Conservation (phyloP, 2,329 filamentous ascomycete species). For the Fusarium sambucinum region DNA sequence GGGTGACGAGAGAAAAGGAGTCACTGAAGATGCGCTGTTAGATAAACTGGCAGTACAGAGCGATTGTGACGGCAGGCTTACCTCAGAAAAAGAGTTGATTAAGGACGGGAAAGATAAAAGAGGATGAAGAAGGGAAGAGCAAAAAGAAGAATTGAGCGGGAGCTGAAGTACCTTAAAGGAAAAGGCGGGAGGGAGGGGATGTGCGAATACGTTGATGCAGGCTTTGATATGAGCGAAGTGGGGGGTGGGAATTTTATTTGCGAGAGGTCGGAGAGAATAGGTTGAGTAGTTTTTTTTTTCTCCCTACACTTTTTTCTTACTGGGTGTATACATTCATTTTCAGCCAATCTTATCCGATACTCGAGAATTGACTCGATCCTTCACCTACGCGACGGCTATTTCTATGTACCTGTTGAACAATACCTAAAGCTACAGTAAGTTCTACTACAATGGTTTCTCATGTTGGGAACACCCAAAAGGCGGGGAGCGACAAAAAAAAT, state of each 20-base stretch:
- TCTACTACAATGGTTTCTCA: slow-evolving; percentile 13
- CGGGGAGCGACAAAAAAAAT: slow-evolving; percentile 26
- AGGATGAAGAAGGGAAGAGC: slow-evolving; percentile 28
- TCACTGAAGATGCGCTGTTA: no score
- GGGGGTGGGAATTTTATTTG: slow-evolving; percentile 42
- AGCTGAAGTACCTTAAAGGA: slow-evolving; percentile 45
- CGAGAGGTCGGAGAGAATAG: slow-evolving; percentile 26
- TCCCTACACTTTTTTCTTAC: neutral
- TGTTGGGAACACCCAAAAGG: slow-evolving; percentile 2
- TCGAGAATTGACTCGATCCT: slow-evolving; percentile 19
- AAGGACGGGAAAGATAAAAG: slow-evolving; percentile 23
- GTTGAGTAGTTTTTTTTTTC: slow-evolving; percentile 10
- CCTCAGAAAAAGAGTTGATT: no score
- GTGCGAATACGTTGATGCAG: slow-evolving; percentile 49
- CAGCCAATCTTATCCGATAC: slow-evolving; percentile 20
- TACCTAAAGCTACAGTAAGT: slow-evolving; percentile 23
- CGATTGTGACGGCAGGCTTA: no score
- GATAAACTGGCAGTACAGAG: no score
- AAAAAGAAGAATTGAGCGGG: slow-evolving; percentile 49
- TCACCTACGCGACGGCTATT: neutral
- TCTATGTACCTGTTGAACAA: slow-evolving; percentile 22
- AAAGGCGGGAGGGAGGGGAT: slow-evolving; percentile 48
- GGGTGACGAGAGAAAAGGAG: slow-evolving; percentile 36
- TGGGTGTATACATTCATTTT: neutral
- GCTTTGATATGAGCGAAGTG: slow-evolving; percentile 42